Percentiles rank a stretch among this genome's conserved stretches.
phyloP scores from a whole-genome alignment of 2,329 filamentous ascomycete genomes.

The Verticillium dahliae region DNA sequence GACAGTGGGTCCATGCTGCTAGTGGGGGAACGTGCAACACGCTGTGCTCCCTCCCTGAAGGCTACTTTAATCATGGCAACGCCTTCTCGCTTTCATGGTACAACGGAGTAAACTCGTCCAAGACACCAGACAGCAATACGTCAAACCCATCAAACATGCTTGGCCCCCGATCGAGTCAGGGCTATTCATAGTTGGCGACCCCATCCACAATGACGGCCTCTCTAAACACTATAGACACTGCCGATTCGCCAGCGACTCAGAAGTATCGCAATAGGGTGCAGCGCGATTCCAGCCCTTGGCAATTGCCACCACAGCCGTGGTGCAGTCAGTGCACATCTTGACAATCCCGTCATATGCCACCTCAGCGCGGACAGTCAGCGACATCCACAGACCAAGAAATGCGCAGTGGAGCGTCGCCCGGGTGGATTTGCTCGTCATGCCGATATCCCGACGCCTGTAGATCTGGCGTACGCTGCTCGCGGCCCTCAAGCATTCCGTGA shows the following conservation, averaged over 20 bases:
- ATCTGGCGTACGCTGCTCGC: constrained; percentile 9
- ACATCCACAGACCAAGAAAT: constrained; percentile 21
- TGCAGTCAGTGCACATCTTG: constrained; percentile 20
- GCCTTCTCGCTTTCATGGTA: no score
- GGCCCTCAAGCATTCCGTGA: constrained; percentile 14
- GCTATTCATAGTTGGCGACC: no score
- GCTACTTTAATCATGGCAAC: no score
- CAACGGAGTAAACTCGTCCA: no score
- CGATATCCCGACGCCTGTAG: constrained; percentile 2
- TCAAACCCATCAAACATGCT: no score
- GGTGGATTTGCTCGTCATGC: constrained; percentile 5
- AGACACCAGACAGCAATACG: no score
- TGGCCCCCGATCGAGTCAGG: no score
- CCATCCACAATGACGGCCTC: no score
- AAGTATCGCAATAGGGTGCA: constrained; percentile 24
- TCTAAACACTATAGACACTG: constrained; percentile 14
- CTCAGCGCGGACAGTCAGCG: constrained; percentile 10
- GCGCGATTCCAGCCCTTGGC: constrained; percentile 22
- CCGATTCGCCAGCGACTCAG: constrained; percentile 18
- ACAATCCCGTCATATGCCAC: constrained; percentile 12
- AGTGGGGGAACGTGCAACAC: not conserved
- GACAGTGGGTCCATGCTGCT: not conserved
- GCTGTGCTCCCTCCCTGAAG: no score
- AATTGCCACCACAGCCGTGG: constrained; percentile 21
- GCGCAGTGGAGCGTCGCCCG: constrained; percentile 6